Evolutionary conservation across 495 filamentous ascomycete genomes (phyloP).

Genomic region (Aspergillus coremiiformis): DNA sequence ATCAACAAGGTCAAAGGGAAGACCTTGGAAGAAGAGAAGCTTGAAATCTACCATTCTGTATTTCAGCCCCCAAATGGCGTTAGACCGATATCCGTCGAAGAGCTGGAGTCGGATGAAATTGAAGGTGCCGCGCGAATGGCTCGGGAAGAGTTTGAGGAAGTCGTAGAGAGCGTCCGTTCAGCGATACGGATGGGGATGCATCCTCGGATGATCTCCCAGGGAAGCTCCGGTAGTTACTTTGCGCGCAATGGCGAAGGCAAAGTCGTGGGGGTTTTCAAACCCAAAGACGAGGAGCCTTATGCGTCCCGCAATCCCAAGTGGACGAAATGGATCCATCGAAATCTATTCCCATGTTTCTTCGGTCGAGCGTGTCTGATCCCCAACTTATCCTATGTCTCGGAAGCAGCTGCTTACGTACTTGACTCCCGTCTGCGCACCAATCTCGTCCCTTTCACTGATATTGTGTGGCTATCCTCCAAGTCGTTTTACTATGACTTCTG

Average conservation of each 20-base stretch:
- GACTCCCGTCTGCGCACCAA: slow-evolving; percentile 85
- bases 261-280: slow-evolving; percentile 96
- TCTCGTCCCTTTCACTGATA: slow-evolving; percentile 91
- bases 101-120: slow-evolving; percentile 53
- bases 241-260: slow-evolving; percentile 85
- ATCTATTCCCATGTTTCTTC: slow-evolving; percentile 95
- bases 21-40: slow-evolving; percentile 68
- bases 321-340: slow-evolving; percentile 93
- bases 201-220: slow-evolving; percentile 91
- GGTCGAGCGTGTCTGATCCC: slow-evolving; percentile 94
- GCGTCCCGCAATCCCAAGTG: slow-evolving; percentile 87
- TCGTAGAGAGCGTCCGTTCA: slow-evolving; percentile 79
- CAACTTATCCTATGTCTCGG: slow-evolving; percentile 97
- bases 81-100: slow-evolving; percentile 67
- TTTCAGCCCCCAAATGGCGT: slow-evolving; percentile 87
- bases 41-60: slow-evolving; percentile 96
- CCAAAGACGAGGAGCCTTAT: slow-evolving; percentile 98
- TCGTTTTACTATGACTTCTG: slow-evolving; percentile 98
- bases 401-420: slow-evolving; percentile 92
- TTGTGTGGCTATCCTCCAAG: slow-evolving; percentile 89
- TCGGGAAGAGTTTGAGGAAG: slow-evolving; percentile 74
- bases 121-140: slow-evolving; percentile 53
- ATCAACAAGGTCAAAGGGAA: slow-evolving; percentile 69
- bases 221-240: slow-evolving; percentile 97
- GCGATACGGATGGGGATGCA: slow-evolving; percentile 92